Evolutionary conservation across 2,329 filamentous ascomycete species (phyloP).

Genomic region (Phaeophleospora eucalypticola): DNA sequence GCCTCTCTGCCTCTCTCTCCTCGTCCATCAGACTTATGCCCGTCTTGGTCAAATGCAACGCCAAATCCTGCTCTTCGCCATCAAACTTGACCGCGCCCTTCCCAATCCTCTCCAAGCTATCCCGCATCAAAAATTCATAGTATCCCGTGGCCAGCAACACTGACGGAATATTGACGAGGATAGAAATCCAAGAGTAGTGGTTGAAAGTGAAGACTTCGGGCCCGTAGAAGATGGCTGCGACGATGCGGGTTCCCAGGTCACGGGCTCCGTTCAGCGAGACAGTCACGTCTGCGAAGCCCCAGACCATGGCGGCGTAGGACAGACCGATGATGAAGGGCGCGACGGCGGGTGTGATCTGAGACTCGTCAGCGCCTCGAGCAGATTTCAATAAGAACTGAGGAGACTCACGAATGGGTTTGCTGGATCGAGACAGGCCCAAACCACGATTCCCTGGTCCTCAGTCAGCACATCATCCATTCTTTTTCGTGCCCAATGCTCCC

Average conservation of each 20-base stretch:
- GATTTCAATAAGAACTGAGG: background rate
- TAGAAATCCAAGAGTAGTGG: conserved; percentile 50
- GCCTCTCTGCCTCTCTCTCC: conserved; percentile 9
- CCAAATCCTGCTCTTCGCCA: conserved; percentile 49
- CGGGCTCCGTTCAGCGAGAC: conserved; percentile 56
- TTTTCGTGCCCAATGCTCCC: background rate
- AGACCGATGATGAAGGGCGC: conserved; percentile 55
- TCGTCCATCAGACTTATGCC: conserved; percentile 25
- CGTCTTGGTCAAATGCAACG: conserved; percentile 37
- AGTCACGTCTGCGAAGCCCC: conserved; percentile 54
- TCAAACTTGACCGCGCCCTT: conserved; percentile 50
- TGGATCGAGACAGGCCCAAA: conserved; percentile 56
- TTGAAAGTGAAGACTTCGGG: conserved; percentile 47
- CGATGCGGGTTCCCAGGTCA: conserved; percentile 57
- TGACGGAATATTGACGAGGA: conserved; percentile 55
- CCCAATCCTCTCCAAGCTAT: conserved; percentile 50
- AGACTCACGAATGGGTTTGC: conserved; percentile 51
- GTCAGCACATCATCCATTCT: background rate
- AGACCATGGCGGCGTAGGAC: conserved; percentile 49
- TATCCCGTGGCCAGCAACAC: conserved; percentile 53
- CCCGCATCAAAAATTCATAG: conserved; percentile 54
- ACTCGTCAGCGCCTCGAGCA: background rate
- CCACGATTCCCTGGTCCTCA: conserved; percentile 44
- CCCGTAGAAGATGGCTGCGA: conserved; percentile 56
- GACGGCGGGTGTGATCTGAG: conserved; percentile 38